A percentile compares a stretch with the other conserved stretches of the same genome.
Conservation (phyloP, 495 filamentous ascomycete genomes). For the Margaritispora aquatica region DNA sequence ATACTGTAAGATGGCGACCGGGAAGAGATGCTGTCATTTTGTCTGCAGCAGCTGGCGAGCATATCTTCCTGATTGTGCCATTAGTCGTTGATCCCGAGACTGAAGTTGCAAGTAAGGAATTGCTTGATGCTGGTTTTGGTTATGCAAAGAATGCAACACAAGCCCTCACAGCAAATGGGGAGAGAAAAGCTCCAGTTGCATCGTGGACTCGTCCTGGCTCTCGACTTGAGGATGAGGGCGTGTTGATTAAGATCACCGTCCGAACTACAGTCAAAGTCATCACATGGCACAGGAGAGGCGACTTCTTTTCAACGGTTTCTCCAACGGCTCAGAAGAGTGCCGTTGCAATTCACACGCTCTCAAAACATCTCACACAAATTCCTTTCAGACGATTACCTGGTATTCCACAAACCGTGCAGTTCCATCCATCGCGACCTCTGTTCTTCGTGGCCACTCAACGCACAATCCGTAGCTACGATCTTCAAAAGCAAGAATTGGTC, state of each 20-base stretch:
- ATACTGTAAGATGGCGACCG: conserved; percentile 86
- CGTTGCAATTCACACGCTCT: conserved; percentile 92
- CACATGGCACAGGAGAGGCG: conserved; percentile 88
- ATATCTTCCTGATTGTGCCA: conserved; percentile 77
- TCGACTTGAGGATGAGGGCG: conserved; percentile 67
- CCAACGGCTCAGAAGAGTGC: conserved; percentile 70
- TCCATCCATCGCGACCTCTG: conserved; percentile 88
- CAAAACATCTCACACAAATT: conserved; percentile 88
- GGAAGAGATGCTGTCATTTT: conserved; percentile 74
- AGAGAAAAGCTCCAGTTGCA: conserved; percentile 67
- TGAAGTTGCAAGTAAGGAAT: conserved; percentile 63
- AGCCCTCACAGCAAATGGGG: conserved; percentile 43
- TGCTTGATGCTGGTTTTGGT: conserved; percentile 84
- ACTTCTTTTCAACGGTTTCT: conserved; percentile 91
- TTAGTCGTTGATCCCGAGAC: conserved; percentile 63
- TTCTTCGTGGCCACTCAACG: conserved; percentile 96
- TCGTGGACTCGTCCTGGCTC: conserved; percentile 77
- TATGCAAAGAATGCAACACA: conserved; percentile 68
- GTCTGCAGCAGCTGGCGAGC: conserved; percentile 76
- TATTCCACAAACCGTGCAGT: conserved; percentile 80
- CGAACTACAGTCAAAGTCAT: conserved; percentile 82
- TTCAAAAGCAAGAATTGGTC: conserved; percentile 79
- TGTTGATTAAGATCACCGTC: conserved; percentile 73
- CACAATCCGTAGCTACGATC: conserved; percentile 85
- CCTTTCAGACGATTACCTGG: conserved; percentile 87